Conservation (phyloP, 2,329 filamentous ascomycete species). For the Fusarium zealandicum region DNA sequence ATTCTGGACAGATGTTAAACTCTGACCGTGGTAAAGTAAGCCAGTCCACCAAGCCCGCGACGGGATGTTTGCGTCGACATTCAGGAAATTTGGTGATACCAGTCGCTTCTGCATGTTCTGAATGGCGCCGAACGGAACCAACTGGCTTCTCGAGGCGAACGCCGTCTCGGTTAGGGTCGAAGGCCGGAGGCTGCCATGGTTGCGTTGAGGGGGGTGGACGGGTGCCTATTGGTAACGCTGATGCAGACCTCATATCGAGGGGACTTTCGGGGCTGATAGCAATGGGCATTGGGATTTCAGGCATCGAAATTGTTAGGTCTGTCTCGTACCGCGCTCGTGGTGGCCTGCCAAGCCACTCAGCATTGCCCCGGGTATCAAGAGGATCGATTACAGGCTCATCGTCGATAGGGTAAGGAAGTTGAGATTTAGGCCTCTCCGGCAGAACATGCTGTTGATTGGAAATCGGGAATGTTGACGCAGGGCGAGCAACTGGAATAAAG, state of each 20-base stretch:
- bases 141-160: conserved; percentile 50
- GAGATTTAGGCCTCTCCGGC: conserved; percentile 35
- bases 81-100: conserved; percentile 62
- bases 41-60: conserved; percentile 77
- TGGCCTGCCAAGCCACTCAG: conserved; percentile 28
- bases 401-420: conserved; percentile 51
- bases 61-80: conserved; percentile 71
- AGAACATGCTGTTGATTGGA: conserved; percentile 29
- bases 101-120: conserved; percentile 49
- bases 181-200: conserved; percentile 56
- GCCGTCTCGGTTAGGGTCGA: conserved; percentile 51
- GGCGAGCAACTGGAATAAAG: conserved; percentile 30
- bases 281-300: conserved; percentile 37
- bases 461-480: conserved; percentile 45
- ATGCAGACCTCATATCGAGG: conserved; percentile 29
- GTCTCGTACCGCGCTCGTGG: conserved; percentile 33
- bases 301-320: conserved; percentile 36
- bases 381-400: conserved; percentile 40
- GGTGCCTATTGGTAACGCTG: conserved; percentile 38
- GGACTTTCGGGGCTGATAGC: conserved; percentile 35
- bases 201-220: conserved; percentile 36
- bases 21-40: conserved; percentile 75
- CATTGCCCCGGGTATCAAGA: conserved; percentile 30
- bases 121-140: conserved; percentile 60
- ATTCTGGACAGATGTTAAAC: conserved; percentile 84